These are phyloP conservation scores for Colletotrichum navitas DNA, from an alignment of 2,329 filamentous ascomycete species.

Conservation along the genomic window DNA sequence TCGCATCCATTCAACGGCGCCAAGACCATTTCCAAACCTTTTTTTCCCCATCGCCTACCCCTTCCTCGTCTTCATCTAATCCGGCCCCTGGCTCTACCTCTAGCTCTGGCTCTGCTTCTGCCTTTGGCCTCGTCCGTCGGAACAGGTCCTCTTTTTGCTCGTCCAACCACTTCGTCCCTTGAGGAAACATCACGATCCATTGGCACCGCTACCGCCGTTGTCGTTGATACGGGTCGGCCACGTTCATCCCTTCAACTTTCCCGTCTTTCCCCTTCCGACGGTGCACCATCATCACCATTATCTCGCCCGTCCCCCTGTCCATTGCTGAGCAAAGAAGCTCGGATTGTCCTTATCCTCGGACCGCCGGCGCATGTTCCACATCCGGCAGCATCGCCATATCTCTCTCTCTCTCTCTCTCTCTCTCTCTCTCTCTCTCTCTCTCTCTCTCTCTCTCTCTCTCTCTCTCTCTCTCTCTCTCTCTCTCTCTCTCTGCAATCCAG, in stretches of 20 bases:
- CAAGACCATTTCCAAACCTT: neutral
- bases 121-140: neutral
- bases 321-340: slow-evolving; percentile 7
- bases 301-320: neutral
- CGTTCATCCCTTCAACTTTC: slow-evolving; percentile 4
- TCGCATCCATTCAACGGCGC: neutral
- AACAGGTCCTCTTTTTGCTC: slow-evolving; percentile 8
- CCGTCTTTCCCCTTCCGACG: neutral
- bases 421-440: neutral
- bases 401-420: neutral
- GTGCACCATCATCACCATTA: slow-evolving; percentile 2
- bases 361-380: neutral
- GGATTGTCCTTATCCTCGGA: neutral
- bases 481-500: neutral
- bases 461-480: no score
- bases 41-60: neutral
- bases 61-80: neutral
- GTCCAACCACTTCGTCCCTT: slow-evolving; percentile 2
- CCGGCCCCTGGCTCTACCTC: neutral
- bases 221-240: neutral
- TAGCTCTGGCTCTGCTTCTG: neutral
- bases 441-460: neutral
- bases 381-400: neutral
- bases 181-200: slow-evolving; percentile 1
- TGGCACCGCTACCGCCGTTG: slow-evolving; percentile 13